Base-by-base conservation (phyloP, 164 flowering plant genomes). In the Warburgia ugandensis region DNA sequence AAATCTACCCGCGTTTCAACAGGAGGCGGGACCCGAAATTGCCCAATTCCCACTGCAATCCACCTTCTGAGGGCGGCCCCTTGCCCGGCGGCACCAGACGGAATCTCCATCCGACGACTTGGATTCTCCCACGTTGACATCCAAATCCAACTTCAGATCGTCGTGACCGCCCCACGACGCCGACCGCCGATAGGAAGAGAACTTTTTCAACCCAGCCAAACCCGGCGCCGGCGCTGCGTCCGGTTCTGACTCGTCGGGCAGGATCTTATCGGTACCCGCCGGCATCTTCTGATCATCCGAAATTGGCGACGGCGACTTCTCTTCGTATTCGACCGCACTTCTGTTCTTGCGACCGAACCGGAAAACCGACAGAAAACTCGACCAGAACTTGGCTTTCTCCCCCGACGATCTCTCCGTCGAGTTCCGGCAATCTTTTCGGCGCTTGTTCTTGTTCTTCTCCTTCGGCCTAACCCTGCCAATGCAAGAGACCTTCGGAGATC, bases 401-500 rank as follows among this genome's bases (percentile, higher is more conserved):
- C 23, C 22, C 12, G 25, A 14, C 25, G 47, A 25, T 11, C 8
- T 22, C 12, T 43, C 47, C 23, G 25, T n/a, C 23, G 25, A 10
- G 25, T 27, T 43, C 5, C 47, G 6, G 47, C 19, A 39, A n/a
- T n/a, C n/a, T n/a, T n/a, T n/a, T n/a, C n/a, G n/a, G 5, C 43
- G 43, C 65, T 16, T 69, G 27, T 25, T 22, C 27, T 25, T 74
- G 29, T 69, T 59, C 68, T 71, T 81, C 29, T 69, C 58, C 68
- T 71, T 81, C 29, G 95, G 79, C 61, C 81, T 64, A 36, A 86
- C 95, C 36, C 91, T 58, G 10, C 95, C 95, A 50, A 83, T 79
- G 33, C 95, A 86, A 1, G 95, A 83, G 17, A 86, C 91, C 73
- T 81, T 81, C 14, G 95, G 95, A 3, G 95, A 86, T 0, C 78